Evolutionary conservation across 2,329 filamentous ascomycete genomes (phyloP), one percentile per base, ranked within the genome.

Genomic region (Microdochium nivale): DNA sequence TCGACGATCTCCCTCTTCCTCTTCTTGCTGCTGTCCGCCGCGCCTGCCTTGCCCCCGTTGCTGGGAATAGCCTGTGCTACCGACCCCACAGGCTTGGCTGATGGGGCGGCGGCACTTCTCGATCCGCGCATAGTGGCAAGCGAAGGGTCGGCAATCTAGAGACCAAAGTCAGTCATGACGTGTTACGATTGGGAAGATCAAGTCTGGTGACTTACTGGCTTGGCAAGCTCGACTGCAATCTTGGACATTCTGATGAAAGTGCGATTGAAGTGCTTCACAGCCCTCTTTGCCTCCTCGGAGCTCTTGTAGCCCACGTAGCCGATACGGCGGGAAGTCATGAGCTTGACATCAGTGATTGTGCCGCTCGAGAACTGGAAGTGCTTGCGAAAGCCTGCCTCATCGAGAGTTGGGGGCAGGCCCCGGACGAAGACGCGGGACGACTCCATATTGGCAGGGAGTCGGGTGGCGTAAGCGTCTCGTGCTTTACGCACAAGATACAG

Each of bases 211-310:
- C 76, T 64, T 66, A 95, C 87, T 54, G 94, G 86, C 67, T 81
- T 85, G 52, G 94, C 94, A 63, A 94, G 74, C 72, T 96, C 91
- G 55, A 96, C 94, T 27, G 79, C 80, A 62, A 99, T 90, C 74
- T 86, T 95, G 53, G 91, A 96, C 88, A 96, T 94, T 61, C 90
- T 89, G 62, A 99, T 90, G 70, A 90, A 99, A 56, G 91, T 86
- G 67, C 83, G 89, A 76, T 99, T 91, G 77, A 96, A 96, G 74
- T 96, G 95, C 69, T 88, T 91, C 66, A 95, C 87, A 46, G 94
- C 92, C 64, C 84, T 81, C 52, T 81, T 76, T 52, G 94, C 94
- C 65, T 89, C 86, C 55, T 92, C 83, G 14, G 87, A 75, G 49
- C 81, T 88, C 71, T 88, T 91, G 77, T 92, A 97, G 56, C 94